Evolutionary conservation across 352 stramenopile species (phyloP).

Genomic region (Peronosclerospora sorghi): DNA sequence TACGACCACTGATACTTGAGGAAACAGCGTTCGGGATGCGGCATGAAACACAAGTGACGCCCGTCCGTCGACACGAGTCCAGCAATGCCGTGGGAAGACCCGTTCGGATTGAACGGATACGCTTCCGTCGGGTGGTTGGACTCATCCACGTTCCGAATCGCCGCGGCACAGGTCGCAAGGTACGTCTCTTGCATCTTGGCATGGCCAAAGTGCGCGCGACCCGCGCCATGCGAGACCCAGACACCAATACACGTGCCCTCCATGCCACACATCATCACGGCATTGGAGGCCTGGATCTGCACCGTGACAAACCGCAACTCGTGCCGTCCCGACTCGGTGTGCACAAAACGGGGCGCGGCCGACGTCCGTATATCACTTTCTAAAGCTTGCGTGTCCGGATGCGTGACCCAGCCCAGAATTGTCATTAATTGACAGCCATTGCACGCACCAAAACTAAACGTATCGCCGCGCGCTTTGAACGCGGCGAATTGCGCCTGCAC

Average conservation of each 20-base stretch:
- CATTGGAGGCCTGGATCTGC: slow-evolving; percentile 89
- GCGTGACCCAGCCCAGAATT: slow-evolving; percentile 94
- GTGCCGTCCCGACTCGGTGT: slow-evolving; percentile 95
- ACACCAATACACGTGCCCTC: slow-evolving; percentile 93
- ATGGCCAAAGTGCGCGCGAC: slow-evolving; percentile 94
- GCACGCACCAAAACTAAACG: slow-evolving; percentile 98
- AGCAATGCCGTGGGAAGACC: slow-evolving; percentile 93
- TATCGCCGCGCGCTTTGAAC: slow-evolving; percentile 93
- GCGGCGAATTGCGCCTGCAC: slow-evolving; percentile 94
- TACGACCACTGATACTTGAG: slow-evolving; percentile 98
- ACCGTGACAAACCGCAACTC: slow-evolving; percentile 96
- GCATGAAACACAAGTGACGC: slow-evolving; percentile 98
- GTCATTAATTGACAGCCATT: slow-evolving; percentile 99
- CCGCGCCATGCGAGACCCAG: slow-evolving; percentile 93
- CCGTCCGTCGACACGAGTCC: slow-evolving; percentile 95
- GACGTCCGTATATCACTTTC: slow-evolving; percentile 45
- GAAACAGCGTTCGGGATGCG: slow-evolving; percentile 97
- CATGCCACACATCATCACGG: slow-evolving; percentile 97
- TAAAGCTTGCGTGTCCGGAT: slow-evolving; percentile 37
- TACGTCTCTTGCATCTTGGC: slow-evolving; percentile 82
- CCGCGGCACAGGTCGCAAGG: slow-evolving; percentile 86
- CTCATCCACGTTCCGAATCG: slow-evolving; percentile 96
- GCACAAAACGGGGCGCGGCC: slow-evolving; percentile 89
- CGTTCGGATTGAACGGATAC: slow-evolving; percentile 99
- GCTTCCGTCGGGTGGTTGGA: slow-evolving; percentile 87